Evolutionary conservation across 2,329 filamentous ascomycete species (phyloP), one percentile per base, ranked within the genome.

Genomic region (Daldinia eschscholtzii): DNA sequence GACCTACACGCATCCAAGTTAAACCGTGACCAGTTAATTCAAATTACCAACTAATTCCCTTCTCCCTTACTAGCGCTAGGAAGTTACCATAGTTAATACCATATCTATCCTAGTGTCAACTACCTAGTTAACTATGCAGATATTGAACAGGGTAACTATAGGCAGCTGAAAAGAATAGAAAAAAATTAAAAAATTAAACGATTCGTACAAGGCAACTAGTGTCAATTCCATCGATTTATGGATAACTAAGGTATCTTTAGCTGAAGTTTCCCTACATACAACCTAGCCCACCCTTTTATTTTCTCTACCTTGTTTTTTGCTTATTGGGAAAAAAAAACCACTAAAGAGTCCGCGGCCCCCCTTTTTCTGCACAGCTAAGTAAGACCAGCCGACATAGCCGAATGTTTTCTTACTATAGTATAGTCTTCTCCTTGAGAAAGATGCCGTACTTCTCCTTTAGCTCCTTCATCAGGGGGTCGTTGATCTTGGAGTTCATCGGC

Each of bases 401-500:
- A 48, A 2, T 15, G 6, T 56, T 46, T 68, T 23, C 20, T 23
- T 23, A 23, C 20, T 46, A 66, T 4, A 55, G 46, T 39, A 73
- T 48, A 39, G 65, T 71, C 70, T 72, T 69, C 55, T 71, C 72
- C 39, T 61, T 65, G 5, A 58, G 61, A 41, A 85, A 81, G 71
- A 92, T 91, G 1, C 83, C 87, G 78, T 91, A 92, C 42, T 80
- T 81, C 62, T 90, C 88, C 76, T 88, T 89, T 41, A 92, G 79
- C 15, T 83, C 84, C 62, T 90, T 87, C 18, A 86, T 82, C 42
- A 92, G 79, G 1, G 87, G 84, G 10, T 89, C 89, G 72, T 91
- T 86, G 37, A 92, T 88, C 76, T 91, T 88, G 67, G 86, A 84
- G 75, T 83, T 89, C 87, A 95, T 92, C 15, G 93, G 93, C 28